Base-by-base conservation (phyloP, 306 rosid species). In the Medicago arabica region DNA sequence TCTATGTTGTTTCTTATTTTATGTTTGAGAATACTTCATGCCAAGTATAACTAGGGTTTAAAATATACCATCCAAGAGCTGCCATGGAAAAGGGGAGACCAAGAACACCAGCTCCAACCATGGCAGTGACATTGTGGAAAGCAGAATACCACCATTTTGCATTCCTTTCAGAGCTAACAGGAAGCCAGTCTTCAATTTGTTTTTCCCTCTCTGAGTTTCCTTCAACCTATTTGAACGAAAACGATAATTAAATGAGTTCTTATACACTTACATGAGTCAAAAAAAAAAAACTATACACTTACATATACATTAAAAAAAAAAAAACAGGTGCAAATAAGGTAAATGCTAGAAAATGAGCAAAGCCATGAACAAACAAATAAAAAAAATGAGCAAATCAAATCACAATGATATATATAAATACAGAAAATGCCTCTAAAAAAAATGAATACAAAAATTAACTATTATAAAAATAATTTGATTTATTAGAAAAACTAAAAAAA, bases 61-160 rank as follows among this genome's bases (percentile, higher is more conserved):
- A 11, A 11, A 65, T 60, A 51, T 85, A 88, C 97, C 95, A 93
- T 72, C 96, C 96, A 9, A 90, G 93, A 3, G 78, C 34, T 9
- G 96, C 46, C 89, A 93, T 77, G 67, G 96, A 89, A 16, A 53
- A 77, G 8, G 96, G 98, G 28, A 90, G 96, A 82, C 96, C 79
- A 4, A 90, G 87, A 21, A 92, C 92, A 41, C 38, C 96, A 19
- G 94, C 96, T 21, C 96, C 98, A 65, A 92, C 95, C 98, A 90
- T 92, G 75, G 98, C 90, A 21, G 96, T 89, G 69, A 92, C 82
- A 80, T 92, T 90, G 92, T 90, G 98, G 80, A 90, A 90, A 54
- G 96, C 0, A 34, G 38, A 34, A 1, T 34, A 34, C 38, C 38
- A 34, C 38, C 38, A 34, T 34, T 34, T 34, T 77, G 88, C 98